Evolutionary conservation across 345 rosid genomes (phyloP).

Genomic region (Physaria fendleri): DNA sequence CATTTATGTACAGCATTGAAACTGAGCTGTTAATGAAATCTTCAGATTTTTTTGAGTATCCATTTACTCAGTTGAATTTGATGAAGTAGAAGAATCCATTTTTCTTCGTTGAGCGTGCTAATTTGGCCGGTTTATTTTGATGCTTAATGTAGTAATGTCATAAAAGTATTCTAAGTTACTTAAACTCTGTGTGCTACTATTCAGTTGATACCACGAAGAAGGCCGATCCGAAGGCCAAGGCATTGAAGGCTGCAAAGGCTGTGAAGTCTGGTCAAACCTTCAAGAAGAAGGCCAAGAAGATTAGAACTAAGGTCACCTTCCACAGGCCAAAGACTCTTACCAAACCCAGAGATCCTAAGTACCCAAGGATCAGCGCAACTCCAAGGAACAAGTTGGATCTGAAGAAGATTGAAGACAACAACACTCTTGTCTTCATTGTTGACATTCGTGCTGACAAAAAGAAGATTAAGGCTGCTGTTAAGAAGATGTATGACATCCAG

Average conservation of each 20-base stretch:
- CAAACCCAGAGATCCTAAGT: conserved; percentile 72
- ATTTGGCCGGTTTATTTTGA: background rate
- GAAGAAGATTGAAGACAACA: conserved; percentile 96
- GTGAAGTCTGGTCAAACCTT: conserved; percentile 74
- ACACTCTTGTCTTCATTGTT: conserved; percentile 91
- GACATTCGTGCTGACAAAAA: conserved; percentile 93
- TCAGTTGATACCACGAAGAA: conserved; percentile 49
- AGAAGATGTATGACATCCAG: conserved; percentile 94
- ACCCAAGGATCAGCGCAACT: conserved; percentile 71
- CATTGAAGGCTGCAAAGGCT: conserved; percentile 79
- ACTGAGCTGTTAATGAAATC: background rate
- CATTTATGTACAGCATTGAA: background rate
- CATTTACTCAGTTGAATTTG: background rate
- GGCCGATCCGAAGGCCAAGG: conserved; percentile 80
- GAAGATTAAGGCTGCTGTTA: conserved; percentile 85
- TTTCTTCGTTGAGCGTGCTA: too few species aligned
- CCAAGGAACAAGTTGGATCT: conserved; percentile 94
- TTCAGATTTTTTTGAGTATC: background rate
- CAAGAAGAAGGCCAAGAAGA: conserved; percentile 77
- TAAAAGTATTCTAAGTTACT: background rate
- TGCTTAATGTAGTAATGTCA: background rate
- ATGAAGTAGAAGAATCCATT: background rate
- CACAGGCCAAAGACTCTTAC: conserved; percentile 88
- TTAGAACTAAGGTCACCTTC: conserved; percentile 80
- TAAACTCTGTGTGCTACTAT: background rate